Conservation (phyloP, 257 asterid genomes). For the Coffea canephora region DNA sequence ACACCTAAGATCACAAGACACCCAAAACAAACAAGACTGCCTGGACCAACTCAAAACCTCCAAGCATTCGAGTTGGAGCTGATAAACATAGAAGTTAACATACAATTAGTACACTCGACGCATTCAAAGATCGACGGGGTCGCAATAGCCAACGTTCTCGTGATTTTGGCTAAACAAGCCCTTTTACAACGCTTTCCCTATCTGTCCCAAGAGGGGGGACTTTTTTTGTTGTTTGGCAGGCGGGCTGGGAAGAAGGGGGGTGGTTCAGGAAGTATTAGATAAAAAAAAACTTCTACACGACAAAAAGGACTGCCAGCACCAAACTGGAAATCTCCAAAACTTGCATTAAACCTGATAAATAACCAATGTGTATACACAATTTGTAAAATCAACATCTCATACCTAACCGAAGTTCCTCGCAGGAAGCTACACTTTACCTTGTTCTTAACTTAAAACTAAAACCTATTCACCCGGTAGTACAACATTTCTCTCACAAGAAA, state of each 20-base stretch:
- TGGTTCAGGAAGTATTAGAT: too few species aligned
- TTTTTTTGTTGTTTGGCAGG: too few species aligned
- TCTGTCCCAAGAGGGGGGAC: too few species aligned
- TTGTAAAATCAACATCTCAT: neutral
- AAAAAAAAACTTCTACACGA: neutral
- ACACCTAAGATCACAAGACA: neutral
- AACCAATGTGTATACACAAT: neutral
- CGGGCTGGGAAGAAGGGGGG: too few species aligned
- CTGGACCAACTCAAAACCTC: neutral
- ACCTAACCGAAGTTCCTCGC: neutral
- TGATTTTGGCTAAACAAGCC: neutral
- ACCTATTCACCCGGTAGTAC: neutral
- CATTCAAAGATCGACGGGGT: neutral
- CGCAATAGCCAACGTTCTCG: too few species aligned
- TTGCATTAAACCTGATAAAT: neutral
- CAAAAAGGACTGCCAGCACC: neutral
- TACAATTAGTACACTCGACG: neutral
- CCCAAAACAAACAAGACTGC: neutral
- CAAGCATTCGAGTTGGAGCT: neutral
- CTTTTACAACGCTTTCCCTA: neutral
- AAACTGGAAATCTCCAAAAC: neutral
- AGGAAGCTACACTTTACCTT: neutral
- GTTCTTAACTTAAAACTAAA: neutral
- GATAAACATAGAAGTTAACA: neutral
- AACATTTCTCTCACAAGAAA: constrained; percentile 43